phyloP scores from a whole-genome alignment of 2,329 filamentous ascomycete species.

The Curvularia sp. region DNA sequence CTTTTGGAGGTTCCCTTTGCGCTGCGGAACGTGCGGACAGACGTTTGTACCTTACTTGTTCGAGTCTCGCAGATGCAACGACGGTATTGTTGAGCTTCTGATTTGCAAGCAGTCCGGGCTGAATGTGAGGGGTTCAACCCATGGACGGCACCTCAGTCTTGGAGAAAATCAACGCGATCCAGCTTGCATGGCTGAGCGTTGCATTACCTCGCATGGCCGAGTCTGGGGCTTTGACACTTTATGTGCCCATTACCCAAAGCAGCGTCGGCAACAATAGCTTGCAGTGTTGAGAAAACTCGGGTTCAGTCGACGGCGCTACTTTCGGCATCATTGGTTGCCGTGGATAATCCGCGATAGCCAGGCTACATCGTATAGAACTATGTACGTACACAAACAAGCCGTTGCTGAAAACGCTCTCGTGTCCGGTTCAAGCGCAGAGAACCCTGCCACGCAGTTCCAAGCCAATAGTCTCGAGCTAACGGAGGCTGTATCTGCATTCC shows the following conservation, averaged over 20 bases:
- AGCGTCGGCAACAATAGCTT: background rate
- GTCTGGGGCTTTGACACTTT: background rate
- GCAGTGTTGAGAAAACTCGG: background rate
- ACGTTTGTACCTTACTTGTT: background rate
- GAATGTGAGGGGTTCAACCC: background rate
- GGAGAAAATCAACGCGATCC: background rate
- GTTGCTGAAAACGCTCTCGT: background rate
- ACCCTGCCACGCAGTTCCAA: background rate
- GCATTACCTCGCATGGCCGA: background rate
- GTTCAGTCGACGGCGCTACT: background rate
- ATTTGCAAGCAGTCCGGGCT: background rate
- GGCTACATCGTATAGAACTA: background rate
- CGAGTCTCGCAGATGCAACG: background rate
- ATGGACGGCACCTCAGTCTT: background rate
- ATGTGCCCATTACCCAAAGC: background rate
- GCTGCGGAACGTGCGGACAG: slow-evolving; percentile 1
- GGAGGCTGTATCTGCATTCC: background rate
- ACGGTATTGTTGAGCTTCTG: background rate
- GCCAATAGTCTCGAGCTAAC: background rate
- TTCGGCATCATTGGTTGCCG: background rate
- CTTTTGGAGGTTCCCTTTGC: slow-evolving; percentile 5
- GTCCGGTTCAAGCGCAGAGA: background rate
- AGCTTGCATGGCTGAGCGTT: background rate
- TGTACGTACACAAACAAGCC: background rate
- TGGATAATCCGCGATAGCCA: background rate